A percentile compares a stretch with the other conserved stretches of the same genome.
Conservation (phyloP, 2,329 filamentous ascomycete species). For the Colletotrichum spaethianum region DNA sequence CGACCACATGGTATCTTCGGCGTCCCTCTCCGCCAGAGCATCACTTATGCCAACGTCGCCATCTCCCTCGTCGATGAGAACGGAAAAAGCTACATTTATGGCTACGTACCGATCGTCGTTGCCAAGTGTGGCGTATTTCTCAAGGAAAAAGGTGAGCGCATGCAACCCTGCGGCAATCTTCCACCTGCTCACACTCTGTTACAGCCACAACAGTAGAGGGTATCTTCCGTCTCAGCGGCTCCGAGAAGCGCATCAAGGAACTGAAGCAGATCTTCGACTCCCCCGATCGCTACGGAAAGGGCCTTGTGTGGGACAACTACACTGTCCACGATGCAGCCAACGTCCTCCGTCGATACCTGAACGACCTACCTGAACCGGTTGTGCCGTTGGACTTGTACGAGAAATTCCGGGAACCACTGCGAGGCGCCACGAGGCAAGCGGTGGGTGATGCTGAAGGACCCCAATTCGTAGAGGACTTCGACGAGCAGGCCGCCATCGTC, state of each 20-base stretch:
- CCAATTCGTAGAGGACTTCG: conserved; percentile 76
- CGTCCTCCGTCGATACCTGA: conserved; percentile 93
- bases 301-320: conserved; percentile 96
- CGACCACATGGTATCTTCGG: conserved; percentile 88
- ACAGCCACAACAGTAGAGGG: conserved; percentile 94
- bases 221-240: conserved; percentile 95
- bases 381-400: conserved; percentile 96
- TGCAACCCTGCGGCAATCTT: background rate
- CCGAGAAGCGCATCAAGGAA: conserved; percentile 98
- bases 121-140: conserved; percentile 98
- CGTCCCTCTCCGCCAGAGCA: conserved; percentile 92
- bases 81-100: conserved; percentile 96
- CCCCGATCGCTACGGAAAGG: conserved; percentile 95
- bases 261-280: conserved; percentile 93
- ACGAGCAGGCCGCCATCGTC: conserved; percentile 79
- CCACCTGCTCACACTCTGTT: conserved; percentile 46
- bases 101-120: conserved; percentile 97
- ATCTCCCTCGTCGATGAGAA: conserved; percentile 95
- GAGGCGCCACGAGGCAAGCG: conserved; percentile 78
- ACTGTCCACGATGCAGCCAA: conserved; percentile 99
- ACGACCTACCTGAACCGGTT: conserved; percentile 95
- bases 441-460: conserved; percentile 78
- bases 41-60: conserved; percentile 97
- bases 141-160: conserved; percentile 90
- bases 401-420: conserved; percentile 87